Base-by-base conservation (phyloP, 768 basidiomycete genomes). In the Grammothele lineata region DNA sequence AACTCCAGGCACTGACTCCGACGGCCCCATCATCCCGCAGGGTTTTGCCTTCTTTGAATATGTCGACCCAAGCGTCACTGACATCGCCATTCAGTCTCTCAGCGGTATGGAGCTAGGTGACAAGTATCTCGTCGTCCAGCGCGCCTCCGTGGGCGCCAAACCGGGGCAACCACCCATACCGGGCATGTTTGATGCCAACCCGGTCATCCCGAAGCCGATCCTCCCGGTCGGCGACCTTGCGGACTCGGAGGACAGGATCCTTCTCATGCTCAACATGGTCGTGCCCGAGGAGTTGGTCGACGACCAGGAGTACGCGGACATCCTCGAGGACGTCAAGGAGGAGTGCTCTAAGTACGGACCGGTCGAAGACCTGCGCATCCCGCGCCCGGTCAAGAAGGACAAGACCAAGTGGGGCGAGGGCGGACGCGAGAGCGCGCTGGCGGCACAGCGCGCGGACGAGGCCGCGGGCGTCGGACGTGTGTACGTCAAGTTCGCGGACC, bases 41-140 rank as follows among this genome's bases (percentile, higher is more conserved):
- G 96, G 96, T 58, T 99, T 96, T 67, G 96, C 96, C 3, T 98
- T 99, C 76, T 95, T 93, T 71, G 96, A 99, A 76, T 99, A 98
- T 66, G 85, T 89, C 51, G 96, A 99, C 62, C 70, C 81, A 14
- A 67, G 65, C 40, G 84, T 93, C 47, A 99, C 96, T 50, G 96
- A 98, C 56, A 81, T 96, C 57, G 96, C 96, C 39, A 96, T 95
- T 59, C 87, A 91, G 65, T 90, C 92, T 58, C 77, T 99, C 47
- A 93, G 95, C 67, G 92, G 92, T 51, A 98, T 99, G 92, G 89
- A 96, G 62, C 81, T 98, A 12, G 96, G 95, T 39, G 96, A 98
- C 66, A 84, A 92, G 7, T 90, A 82, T 62, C 78, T 99, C 37
- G 92, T 97, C 48, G 95, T 99, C 26, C 96, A 99, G 62, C 85